Evolutionary conservation across 169 alveolate genomes (phyloP), one percentile per base, ranked within the genome.

Genomic region (Condylostoma magnum): DNA sequence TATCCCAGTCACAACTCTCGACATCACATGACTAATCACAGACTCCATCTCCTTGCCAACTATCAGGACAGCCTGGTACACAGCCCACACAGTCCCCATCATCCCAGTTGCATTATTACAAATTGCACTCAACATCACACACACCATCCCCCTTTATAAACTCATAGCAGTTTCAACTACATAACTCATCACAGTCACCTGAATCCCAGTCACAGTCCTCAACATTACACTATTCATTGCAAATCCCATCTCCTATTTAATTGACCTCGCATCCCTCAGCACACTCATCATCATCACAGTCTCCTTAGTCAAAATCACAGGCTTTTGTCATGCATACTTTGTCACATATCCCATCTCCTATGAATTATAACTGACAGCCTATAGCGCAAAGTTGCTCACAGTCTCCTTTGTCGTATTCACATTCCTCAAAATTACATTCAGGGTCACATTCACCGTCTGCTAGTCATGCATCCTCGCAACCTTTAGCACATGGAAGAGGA

Each of bases 301-400:
- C 48, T 41, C 15, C 15, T 41, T 15, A 8, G 15, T 41, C 65
- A 27, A 22, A 53, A 6, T 22, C 30, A 53, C 41, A 53, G 43
- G 4, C 31, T 53, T 22, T 31, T 22, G 22, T 31, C 31, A 53
- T 2, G 10, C 2, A 31, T 20, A 53, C 65, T 27, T 22, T 2
- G 31, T n/a, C 65, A 20, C 73, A 63, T 8, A 37, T 2, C n/a
- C 73, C 73, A 33, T 63, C 73, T 18, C 56, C 73, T 31, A 4
- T 41, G 25, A 41, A 38, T 6, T 43, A 4, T 20, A 4, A n/a
- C 3, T 54, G 58, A 22, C 73, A 63, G 1, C 25, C 31, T 28
- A 4, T 53, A 15, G 8, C 15, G 15, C 48, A 41, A 8, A 8
- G 15, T 10, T 8, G 15, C 8, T 8, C 48, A 41, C 48, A 41